Evolutionary conservation across 495 filamentous ascomycete species (phyloP), one percentile per base, ranked within the genome.

Genomic region (Xylaria acuta): DNA sequence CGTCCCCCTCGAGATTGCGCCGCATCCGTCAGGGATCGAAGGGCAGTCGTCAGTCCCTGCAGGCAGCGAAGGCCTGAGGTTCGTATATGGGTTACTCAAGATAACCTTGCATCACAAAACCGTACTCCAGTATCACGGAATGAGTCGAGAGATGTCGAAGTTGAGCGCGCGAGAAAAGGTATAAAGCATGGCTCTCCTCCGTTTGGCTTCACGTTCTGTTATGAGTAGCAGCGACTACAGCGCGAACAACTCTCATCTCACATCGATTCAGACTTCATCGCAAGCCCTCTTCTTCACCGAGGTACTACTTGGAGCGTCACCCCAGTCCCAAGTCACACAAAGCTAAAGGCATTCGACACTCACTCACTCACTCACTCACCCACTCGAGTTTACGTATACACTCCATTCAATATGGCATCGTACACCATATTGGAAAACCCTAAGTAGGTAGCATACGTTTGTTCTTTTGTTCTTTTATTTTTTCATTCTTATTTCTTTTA

Each of bases 11-110:
- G 41, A n/a, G 27, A 32, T 49, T n/a, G 25, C 22, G 5, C n/a
- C 20, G 16, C 11, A 12, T 67, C 34, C 49, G 12, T 43, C 65
- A 67, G 65, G 65, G 49, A 67, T 51, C 11, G 49, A 54, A 67
- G 47, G 65, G 65, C 49, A 56, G 49, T 12, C 32, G 49, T 11
- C 4, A 47, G 65, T 67, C 65, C 65, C 65, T 67, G 47, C 22
- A 56, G 65, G 65, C 47, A 67, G 20, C 63, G 45, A 41, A 18
- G 25, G 11, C 45, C 64, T 67, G 47, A 67, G n/a, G 34, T 30
- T 27, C 32, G 38, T 41, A 11, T 30, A 3, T 1, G 20, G 34
- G 9, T 20, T 41, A 20, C 20, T 32, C 30, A 18, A 56, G 30
- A 56, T 56, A 5, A 11, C 53, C 53, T 60, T 36, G 27, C 3